phyloP scores from a whole-genome alignment of 1,284 basidiomycete species.

The Crepidotus sp. region DNA sequence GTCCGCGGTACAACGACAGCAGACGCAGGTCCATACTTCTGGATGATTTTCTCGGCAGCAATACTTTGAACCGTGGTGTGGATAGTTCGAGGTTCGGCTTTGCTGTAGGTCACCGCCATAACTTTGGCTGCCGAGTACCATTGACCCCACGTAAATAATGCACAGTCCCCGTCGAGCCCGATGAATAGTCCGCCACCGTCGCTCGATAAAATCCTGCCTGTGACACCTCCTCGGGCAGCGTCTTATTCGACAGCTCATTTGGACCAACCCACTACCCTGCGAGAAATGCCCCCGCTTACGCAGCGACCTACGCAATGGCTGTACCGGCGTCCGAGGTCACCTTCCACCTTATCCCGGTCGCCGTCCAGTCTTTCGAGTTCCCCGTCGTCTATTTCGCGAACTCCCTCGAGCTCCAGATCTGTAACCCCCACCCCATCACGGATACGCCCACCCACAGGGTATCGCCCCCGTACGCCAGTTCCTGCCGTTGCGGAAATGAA shows the following conservation, averaged over 20 bases:
- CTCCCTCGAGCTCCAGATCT: conserved; percentile 16
- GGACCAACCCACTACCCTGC: not conserved
- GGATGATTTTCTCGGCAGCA: conserved; percentile 18
- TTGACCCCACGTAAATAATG: conserved; percentile 2
- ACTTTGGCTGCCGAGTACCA: conserved; percentile 7
- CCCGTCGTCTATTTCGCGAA: conserved; percentile 16
- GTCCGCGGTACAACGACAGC: conserved; percentile 9
- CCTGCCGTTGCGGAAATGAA: conserved; percentile 17
- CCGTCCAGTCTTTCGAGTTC: conserved; percentile 18
- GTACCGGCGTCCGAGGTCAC: conserved; percentile 35
- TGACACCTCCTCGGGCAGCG: conserved; percentile 19
- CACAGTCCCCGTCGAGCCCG: conserved; percentile 4
- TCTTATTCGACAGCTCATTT: conserved; percentile 18
- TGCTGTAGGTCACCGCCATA: conserved; percentile 9
- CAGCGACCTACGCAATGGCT: conserved; percentile 33
- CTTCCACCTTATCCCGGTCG: conserved; percentile 22
- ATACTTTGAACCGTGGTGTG: conserved; percentile 9
- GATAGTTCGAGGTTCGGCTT: conserved; percentile 12
- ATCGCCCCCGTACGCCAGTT: conserved; percentile 14
- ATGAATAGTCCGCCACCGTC: conserved; percentile 14
- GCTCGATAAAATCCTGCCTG: conserved; percentile 11
- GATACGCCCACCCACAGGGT: conserved; percentile 18
- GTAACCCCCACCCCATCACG: conserved; percentile 16
- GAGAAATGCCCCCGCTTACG: conserved; percentile 19
- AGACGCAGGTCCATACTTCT: conserved; percentile 18